Percentiles rank a stretch among this genome's conserved stretches.
Conservation (phyloP, 768 basidiomycete genomes). For the Cystobasidium tubakii region DNA sequence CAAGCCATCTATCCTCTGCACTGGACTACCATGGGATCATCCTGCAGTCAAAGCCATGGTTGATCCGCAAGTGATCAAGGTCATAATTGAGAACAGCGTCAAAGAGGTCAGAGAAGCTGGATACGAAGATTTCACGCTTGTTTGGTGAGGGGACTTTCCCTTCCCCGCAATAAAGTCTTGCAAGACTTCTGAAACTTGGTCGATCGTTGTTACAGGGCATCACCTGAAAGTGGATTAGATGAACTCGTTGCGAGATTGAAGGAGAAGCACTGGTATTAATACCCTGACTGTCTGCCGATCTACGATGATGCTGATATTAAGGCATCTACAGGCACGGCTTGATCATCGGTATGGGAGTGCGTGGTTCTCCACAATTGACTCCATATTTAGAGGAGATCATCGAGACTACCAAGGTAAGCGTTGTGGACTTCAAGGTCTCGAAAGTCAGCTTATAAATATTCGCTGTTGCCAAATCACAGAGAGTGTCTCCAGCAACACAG, state of each 20-base stretch:
- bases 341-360: conserved; percentile 18
- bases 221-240: not conserved
- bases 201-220: not conserved
- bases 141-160: conserved; percentile 10
- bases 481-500: conserved; percentile 1
- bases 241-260: conserved; percentile 9
- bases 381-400: conserved; percentile 11
- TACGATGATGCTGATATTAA: not conserved
- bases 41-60: conserved; percentile 6
- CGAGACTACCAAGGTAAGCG: conserved; percentile 4
- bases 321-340: conserved; percentile 12
- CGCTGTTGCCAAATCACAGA: not conserved
- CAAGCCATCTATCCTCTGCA: conserved; percentile 9
- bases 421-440: not conserved
- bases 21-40: conserved; percentile 23
- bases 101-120: conserved; percentile 9
- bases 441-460: not conserved
- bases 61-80: conserved; percentile 10
- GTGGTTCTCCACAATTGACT: not conserved
- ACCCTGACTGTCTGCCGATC: not conserved
- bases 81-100: conserved; percentile 13
- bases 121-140: conserved; percentile 15
- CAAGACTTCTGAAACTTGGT: too few relatives aligned
- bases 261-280: conserved; percentile 18
- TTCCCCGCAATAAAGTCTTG: too few relatives aligned